Evolutionary conservation across 495 filamentous ascomycete species (phyloP), one percentile per base, ranked within the genome.

Genomic region (Hypoxylon crocopeplum): DNA sequence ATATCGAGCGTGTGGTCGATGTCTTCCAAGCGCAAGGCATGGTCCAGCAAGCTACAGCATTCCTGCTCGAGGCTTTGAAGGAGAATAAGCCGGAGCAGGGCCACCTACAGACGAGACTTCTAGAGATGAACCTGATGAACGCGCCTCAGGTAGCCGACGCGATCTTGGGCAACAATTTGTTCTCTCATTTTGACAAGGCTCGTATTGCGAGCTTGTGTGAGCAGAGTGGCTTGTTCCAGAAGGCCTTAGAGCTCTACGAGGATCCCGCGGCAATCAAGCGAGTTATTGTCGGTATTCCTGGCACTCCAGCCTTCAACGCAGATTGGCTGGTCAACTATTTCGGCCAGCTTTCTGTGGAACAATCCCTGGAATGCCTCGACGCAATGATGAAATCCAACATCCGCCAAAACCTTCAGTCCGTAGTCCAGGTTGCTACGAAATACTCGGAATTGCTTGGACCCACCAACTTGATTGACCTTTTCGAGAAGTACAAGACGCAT

Each of bases 111-210:
- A 99, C 94, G 29, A 87, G 92, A 49, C 80, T 99, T 17, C 78
- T 99, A 38, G 94, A 99, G 81, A 98, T 99, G 93, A 99, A 99
- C 71, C 79, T 99, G 52, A 74, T 93, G 71, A 93, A 96, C 67
- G 95, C 95, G 0, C 93, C 94, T 8, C 95, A 98, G 72, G 94
- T 99, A 44, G 94, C 94, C 5, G 94, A 98, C 72, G 94, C 94
- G 15, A 98, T 99, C 61, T 85, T 99, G 37, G 88, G 92, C 38
- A 98, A 97, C 64, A 91, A 97, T 59, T 96, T 99, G 84, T 98
- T 99, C 77, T 90, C 90, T 0, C 84, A 98, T 74, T 99, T 93
- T 69, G 93, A 99, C 73, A 92, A 89, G 72, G 78, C 85, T 48
- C 87, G 89, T 34, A 90, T 99, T 73, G 88, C 91, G 7, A 84